phyloP scores from a whole-genome alignment of 2,329 filamentous ascomycete species.

The Colletotrichum simmondsii region DNA sequence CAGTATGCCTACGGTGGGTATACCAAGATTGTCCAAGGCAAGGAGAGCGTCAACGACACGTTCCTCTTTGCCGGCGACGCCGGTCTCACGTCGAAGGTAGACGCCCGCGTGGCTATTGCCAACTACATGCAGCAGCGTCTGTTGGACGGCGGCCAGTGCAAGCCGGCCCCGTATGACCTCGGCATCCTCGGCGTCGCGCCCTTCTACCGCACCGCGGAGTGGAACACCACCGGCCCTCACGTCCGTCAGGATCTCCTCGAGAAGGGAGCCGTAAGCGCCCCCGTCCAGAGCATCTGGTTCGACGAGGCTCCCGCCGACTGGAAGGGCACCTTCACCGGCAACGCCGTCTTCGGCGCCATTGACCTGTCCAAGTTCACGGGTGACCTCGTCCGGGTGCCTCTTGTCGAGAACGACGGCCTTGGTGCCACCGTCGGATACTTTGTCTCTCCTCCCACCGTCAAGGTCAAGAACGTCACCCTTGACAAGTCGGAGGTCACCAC shows the following conservation, averaged over 20 bases:
- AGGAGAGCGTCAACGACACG: slow-evolving; percentile 20
- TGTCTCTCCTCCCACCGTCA: slow-evolving; percentile 15
- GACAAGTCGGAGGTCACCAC: slow-evolving; percentile 3
- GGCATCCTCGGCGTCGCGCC: slow-evolving; percentile 20
- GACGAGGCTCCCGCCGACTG: slow-evolving; percentile 19
- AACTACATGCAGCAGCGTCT: slow-evolving; percentile 28
- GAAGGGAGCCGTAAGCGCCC: slow-evolving; percentile 18
- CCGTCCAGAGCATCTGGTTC: slow-evolving; percentile 31
- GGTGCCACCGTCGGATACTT: slow-evolving; percentile 22
- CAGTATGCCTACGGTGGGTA: slow-evolving; percentile 22
- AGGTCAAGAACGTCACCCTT: slow-evolving; percentile 16
- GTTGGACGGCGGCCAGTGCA: slow-evolving; percentile 9
- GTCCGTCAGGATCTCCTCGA: slow-evolving; percentile 26
- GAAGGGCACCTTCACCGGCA: slow-evolving; percentile 27
- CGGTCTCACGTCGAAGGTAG: not conserved
- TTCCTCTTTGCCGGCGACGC: slow-evolving; percentile 20
- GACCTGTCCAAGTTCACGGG: slow-evolving; percentile 20
- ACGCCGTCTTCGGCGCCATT: slow-evolving; percentile 24
- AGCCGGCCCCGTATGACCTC: slow-evolving; percentile 15
- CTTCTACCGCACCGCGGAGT: slow-evolving; percentile 24
- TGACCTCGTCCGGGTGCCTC: slow-evolving; percentile 14
- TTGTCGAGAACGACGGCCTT: slow-evolving; percentile 19
- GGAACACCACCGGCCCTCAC: slow-evolving; percentile 27
- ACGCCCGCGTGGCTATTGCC: slow-evolving; percentile 6
- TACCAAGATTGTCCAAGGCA: slow-evolving; percentile 22